Conservation (phyloP, 352 stramenopile species). For the Plasmopara muralis region DNA sequence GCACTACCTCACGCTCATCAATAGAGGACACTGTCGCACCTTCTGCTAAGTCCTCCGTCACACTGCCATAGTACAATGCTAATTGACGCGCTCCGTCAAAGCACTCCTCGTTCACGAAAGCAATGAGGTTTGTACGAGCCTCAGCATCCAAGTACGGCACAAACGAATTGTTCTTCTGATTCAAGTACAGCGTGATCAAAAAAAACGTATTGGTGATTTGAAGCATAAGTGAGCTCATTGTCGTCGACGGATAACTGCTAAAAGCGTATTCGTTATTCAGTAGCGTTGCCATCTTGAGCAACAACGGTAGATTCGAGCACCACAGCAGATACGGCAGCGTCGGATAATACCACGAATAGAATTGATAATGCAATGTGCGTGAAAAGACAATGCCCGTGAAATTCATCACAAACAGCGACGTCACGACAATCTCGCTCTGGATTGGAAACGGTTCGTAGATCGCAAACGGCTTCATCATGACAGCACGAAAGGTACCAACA, state of each 20-base stretch:
- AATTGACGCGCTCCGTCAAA: conserved; percentile 73
- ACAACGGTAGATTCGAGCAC: conserved; percentile 77
- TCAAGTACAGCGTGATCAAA: conserved; percentile 70
- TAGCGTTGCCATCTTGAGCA: conserved; percentile 81
- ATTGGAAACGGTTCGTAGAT: conserved; percentile 78
- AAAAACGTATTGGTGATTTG: conserved; percentile 89
- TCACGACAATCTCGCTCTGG: conserved; percentile 78
- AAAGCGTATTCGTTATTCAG: conserved; percentile 88
- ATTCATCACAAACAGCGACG: conserved; percentile 89
- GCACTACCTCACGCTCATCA: conserved; percentile 71
- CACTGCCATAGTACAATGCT: conserved; percentile 77
- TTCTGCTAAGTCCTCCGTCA: conserved; percentile 66
- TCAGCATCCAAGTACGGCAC: conserved; percentile 77
- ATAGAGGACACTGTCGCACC: conserved; percentile 60
- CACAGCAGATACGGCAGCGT: conserved; percentile 93
- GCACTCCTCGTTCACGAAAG: conserved; percentile 68
- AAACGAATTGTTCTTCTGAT: conserved; percentile 53
- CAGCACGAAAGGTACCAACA: conserved; percentile 60
- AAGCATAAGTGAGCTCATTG: conserved; percentile 85
- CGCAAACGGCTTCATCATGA: conserved; percentile 60
- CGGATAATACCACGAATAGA: conserved; percentile 96
- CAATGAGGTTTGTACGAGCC: conserved; percentile 51
- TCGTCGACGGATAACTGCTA: conserved; percentile 94
- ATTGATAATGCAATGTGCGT: conserved; percentile 98
- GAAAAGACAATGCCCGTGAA: conserved; percentile 96